Evolutionary conservation across 1,139 yeast genomes (phyloP).

Genomic region (Lodderomyces elongisporus): DNA sequence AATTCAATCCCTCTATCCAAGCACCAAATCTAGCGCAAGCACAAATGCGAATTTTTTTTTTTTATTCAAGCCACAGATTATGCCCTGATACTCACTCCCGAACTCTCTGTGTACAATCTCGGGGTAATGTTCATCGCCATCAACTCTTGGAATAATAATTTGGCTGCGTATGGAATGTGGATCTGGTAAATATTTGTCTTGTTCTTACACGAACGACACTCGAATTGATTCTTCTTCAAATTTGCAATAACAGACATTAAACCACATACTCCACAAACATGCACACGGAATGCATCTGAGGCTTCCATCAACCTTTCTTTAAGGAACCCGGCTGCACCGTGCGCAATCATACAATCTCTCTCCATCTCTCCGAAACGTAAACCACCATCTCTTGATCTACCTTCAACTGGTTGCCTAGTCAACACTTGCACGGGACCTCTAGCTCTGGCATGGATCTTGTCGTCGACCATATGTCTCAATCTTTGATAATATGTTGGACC

Average conservation of each 20-base stretch:
- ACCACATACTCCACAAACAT: slow-evolving; percentile 97
- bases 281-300: slow-evolving; percentile 97
- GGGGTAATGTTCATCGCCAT: slow-evolving; percentile 98
- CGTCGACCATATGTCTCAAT: slow-evolving; percentile 98
- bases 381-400: slow-evolving; percentile 99
- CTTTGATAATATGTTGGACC: slow-evolving; percentile 99
- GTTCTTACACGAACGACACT: slow-evolving; percentile 97
- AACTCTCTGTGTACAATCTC: slow-evolving; percentile 68
- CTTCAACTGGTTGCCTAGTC: slow-evolving; percentile 99
- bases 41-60: slow-evolving; percentile 1
- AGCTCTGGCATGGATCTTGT: slow-evolving; percentile 98
- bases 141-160: slow-evolving; percentile 91
- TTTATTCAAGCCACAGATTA: slow-evolving; percentile 1
- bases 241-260: slow-evolving; percentile 97
- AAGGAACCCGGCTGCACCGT: slow-evolving; percentile 97
- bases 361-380: slow-evolving; percentile 99
- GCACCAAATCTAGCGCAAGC: no score
- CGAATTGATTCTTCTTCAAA: slow-evolving; percentile 93
- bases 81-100: slow-evolving; percentile 40
- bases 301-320: slow-evolving; percentile 98
- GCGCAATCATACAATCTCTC: slow-evolving; percentile 99
- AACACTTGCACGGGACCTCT: slow-evolving; percentile 98
- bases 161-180: slow-evolving; percentile 96
- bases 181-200: slow-evolving; percentile 97
- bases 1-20: no score